Base-by-base conservation (phyloP, 768 basidiomycete genomes). In the Termitomyces sp. region DNA sequence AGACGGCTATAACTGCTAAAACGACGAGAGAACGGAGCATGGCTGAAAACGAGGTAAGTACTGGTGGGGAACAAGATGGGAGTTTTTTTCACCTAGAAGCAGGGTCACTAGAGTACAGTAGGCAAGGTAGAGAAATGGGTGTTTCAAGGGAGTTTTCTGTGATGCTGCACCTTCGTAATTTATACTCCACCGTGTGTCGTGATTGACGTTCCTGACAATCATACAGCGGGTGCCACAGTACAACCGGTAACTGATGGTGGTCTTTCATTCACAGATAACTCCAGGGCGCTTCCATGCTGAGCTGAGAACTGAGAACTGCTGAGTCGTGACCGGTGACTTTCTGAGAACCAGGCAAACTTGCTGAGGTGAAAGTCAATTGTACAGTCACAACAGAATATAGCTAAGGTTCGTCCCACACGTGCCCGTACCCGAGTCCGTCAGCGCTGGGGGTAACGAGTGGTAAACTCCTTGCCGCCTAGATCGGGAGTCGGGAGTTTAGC, bases 11-110 rank as follows among this genome's bases (percentile, higher is more conserved):
- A 14, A 34, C 38, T 10, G 44, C 57, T 7, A 56, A 15, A 28
- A 55, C 19, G 22, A 59, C 30, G 22, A 56, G 38, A 56, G 58
- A 53, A 26, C 58, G 45, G 45, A 56, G 49, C 58, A 59, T 59
- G 28, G 28, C 44, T 54, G 24, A 37, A 37, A 6, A 15, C 14
- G 15, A 12, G 22, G 17, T 28, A 9, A 35, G 9, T 7, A 21
- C 19, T 26, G 5, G 17, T 6, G 32, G 10, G 32, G 34, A 15
- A 11, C 28, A 22, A 51, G 21, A 50, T 21, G 44, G 19, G 24
- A 35, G n/a, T 10, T 32, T 32, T 10, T 10, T 10, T 32, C 30
- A 32, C 30, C 10, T 32, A 32, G 8, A 32, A 28, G 6, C 6
- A 42, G 14, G 12, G 28, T 4, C 21, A 12, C 14, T 9, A 22